Percentiles rank a stretch among this genome's conserved stretches.
Evolutionary conservation across 768 basidiomycete species (phyloP).

Genomic region (Boletales sp.): DNA sequence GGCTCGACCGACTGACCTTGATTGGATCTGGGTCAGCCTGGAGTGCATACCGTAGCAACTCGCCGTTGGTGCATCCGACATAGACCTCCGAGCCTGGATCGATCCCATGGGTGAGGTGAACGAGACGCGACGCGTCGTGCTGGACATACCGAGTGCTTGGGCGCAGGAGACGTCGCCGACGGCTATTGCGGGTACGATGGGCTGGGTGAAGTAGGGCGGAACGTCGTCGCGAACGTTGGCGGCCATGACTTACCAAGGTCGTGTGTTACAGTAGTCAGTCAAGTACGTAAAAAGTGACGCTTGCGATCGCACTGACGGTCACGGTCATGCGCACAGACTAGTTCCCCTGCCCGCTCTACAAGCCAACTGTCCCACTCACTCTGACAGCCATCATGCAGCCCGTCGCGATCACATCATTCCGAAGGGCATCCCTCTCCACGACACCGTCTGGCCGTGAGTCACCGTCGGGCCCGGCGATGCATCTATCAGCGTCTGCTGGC

Average conservation of each 20-base stretch:
- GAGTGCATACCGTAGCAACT: conserved; percentile 75
- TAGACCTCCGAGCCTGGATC: conserved; percentile 76
- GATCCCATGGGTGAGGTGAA: conserved; percentile 3
- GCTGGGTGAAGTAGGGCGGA: conserved; percentile 59
- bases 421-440: conserved; percentile 19
- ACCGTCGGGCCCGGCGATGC: conserved; percentile 6
- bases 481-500: conserved; percentile 11
- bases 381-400: conserved; percentile 10
- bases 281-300: conserved; percentile 17
- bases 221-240: conserved; percentile 40
- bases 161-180: conserved; percentile 36
- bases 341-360: conserved; percentile 2
- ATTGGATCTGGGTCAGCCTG: conserved; percentile 50
- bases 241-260: conserved; percentile 17
- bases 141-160: conserved; percentile 52
- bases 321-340: conserved; percentile 15
- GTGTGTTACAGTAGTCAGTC: background rate
- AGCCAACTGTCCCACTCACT: background rate
- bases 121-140: background rate
- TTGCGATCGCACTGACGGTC: background rate
- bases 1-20: conserved; percentile 35
- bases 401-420: conserved; percentile 10
- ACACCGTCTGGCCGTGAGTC: conserved; percentile 16
- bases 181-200: conserved; percentile 39
- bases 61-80: conserved; percentile 81